Base-by-base conservation (phyloP, 345 rosid species). In the Lepidium didymum region DNA sequence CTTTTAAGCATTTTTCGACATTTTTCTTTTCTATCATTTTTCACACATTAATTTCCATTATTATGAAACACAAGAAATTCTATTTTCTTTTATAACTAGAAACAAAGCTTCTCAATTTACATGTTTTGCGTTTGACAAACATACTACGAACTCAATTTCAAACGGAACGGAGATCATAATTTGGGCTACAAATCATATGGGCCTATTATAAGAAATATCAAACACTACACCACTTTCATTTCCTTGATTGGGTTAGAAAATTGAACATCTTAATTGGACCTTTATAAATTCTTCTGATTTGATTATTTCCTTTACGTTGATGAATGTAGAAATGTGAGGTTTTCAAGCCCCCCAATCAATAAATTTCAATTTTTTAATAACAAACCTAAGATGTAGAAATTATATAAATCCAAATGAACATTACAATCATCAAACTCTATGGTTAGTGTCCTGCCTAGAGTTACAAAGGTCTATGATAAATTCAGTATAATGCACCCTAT, bases 1-100 rank as follows among this genome's bases (percentile, higher is more conserved):
- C 57, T 29, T 67, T 62, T 67, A 43, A 13, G 52, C 58, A 60
- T 52, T 59, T 62, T 10, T 60, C 57, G 37, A 52, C 72, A 57
- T 35, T 67, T 67, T 38, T 50, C 52, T 50, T 64, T 47, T 19
- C 58, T 56, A 2, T 40, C 70, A 49, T 27, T 47, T 73, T 56
- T 56, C 52, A 49, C 27, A 57, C 65, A 40, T 73, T 64, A 38
- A 56, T 55, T 64, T 56, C 37, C 29, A 9, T 36, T n/a, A 60
- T 42, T 41, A 15, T 42, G 45, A 10, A 34, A 51, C 42, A 33
- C 68, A 42, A 70, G 68, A 70, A 23, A 62, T 18, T 52, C 7
- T 52, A 42, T 51, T 61, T 70, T 43, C 54, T 27, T 27, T 4
- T 27, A 19, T 51, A 31, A 13, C 37, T 21, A 41, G 43, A 59